phyloP scores from a whole-genome alignment of 495 filamentous ascomycete genomes.

The Hyaloscypha bicolor region DNA sequence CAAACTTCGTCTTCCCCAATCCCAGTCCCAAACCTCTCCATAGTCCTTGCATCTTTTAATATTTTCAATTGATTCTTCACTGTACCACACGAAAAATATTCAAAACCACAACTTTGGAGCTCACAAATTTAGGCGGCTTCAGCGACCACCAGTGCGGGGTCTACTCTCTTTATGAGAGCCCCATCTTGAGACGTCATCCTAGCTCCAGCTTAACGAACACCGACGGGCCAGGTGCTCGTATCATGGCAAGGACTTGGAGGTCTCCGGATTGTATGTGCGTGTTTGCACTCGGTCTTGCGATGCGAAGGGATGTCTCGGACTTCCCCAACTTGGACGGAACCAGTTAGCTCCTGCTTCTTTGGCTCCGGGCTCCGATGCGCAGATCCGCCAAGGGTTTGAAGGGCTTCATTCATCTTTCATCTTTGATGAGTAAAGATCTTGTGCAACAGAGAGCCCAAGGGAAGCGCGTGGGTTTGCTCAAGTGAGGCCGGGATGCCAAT shows the following conservation, averaged over 20 bases:
- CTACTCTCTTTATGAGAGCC: not conserved
- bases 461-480: no score
- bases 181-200: not conserved
- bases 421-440: no score
- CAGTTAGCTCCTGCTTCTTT: no score
- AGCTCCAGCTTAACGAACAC: not conserved
- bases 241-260: not conserved
- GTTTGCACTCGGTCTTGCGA: not conserved
- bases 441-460: no score
- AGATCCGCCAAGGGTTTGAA: no score
- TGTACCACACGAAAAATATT: no score
- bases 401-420: no score
- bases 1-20: slow-evolving; percentile 1
- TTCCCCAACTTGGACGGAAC: not conserved
- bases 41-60: not conserved
- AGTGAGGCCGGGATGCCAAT: no score
- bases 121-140: not conserved
- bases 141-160: not conserved
- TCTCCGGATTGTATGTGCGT: not conserved
- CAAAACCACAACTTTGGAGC: no score
- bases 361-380: no score
- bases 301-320: not conserved
- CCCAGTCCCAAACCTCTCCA: slow-evolving; percentile 7
- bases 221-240: not conserved
- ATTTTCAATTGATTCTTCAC: not conserved